phyloP scores from a whole-genome alignment of 2,329 filamentous ascomycete species.

The Calonectria montana region DNA sequence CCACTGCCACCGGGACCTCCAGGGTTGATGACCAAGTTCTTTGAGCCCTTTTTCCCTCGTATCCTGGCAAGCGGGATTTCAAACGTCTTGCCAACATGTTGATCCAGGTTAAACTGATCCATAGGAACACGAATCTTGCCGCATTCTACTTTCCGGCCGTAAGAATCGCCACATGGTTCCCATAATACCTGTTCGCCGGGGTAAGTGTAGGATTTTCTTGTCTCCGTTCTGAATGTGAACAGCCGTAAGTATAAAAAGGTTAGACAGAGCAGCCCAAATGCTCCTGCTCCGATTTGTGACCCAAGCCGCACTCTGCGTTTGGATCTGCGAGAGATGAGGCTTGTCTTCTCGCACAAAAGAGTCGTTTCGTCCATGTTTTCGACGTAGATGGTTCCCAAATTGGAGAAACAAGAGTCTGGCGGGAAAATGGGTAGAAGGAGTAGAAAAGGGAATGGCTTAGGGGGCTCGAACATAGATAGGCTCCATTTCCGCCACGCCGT shows the following conservation, averaged over 20 bases:
- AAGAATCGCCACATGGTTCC: conserved; percentile 52
- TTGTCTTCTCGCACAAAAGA: not conserved
- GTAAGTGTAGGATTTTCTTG: conserved; percentile 33
- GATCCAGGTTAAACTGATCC: conserved; percentile 55
- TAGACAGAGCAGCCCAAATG: not conserved
- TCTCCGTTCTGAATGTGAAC: too few species aligned
- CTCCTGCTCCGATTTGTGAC: not conserved
- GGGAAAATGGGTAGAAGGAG: not conserved
- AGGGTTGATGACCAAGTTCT: conserved; percentile 59
- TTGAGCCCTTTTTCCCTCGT: conserved; percentile 54
- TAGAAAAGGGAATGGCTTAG: not conserved
- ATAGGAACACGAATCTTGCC: conserved; percentile 57
- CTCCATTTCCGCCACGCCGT: not conserved
- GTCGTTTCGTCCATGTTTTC: not conserved
- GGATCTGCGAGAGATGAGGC: not conserved
- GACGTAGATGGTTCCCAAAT: not conserved
- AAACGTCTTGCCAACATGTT: conserved; percentile 51
- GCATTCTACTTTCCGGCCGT: conserved; percentile 54
- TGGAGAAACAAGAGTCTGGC: not conserved
- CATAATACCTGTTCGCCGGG: conserved; percentile 52
- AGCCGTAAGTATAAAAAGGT: not conserved
- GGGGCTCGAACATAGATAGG: not conserved
- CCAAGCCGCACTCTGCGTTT: not conserved
- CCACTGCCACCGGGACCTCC: conserved; percentile 61
- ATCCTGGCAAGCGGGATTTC: conserved; percentile 58